These are phyloP conservation scores for Cylindrodendrum hubeiense DNA, from an alignment of 2,329 filamentous ascomycete genomes.

Conservation along the genomic window DNA sequence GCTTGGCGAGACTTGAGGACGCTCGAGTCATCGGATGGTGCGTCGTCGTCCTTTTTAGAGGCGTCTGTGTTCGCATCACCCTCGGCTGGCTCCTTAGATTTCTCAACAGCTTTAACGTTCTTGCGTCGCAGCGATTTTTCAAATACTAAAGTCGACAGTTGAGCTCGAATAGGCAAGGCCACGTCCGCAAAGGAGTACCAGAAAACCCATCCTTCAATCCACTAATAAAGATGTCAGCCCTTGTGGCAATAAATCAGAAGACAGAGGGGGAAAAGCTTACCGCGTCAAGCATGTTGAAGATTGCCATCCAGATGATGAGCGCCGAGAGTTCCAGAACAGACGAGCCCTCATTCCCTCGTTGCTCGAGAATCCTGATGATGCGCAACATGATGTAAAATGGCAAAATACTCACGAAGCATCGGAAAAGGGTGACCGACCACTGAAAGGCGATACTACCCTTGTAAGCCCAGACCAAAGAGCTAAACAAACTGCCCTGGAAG, in stretches of 20 bases:
- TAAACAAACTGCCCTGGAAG: slow-evolving; percentile 68
- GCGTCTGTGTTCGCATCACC: slow-evolving; percentile 53
- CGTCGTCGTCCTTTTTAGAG: slow-evolving; percentile 61
- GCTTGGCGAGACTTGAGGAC: slow-evolving; percentile 69
- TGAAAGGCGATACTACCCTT: slow-evolving; percentile 68
- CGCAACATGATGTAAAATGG: slow-evolving; percentile 78
- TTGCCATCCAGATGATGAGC: slow-evolving; percentile 75
- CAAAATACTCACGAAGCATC: slow-evolving; percentile 72
- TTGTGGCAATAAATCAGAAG: neutral
- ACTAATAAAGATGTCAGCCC: slow-evolving; percentile 48
- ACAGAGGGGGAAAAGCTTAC: slow-evolving; percentile 42
- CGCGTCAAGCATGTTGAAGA: slow-evolving; percentile 67
- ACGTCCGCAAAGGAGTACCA: slow-evolving; percentile 76
- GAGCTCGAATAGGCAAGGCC: slow-evolving; percentile 74
- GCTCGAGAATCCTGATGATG: slow-evolving; percentile 75
- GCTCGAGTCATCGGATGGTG: slow-evolving; percentile 51
- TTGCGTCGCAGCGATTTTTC: slow-evolving; percentile 83
- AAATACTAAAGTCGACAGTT: slow-evolving; percentile 80
- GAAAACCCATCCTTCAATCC: slow-evolving; percentile 74
- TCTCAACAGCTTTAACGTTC: slow-evolving; percentile 76
- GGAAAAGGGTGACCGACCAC: slow-evolving; percentile 66
- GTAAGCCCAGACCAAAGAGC: slow-evolving; percentile 70
- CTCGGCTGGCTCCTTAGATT: slow-evolving; percentile 53
- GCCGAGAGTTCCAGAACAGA: slow-evolving; percentile 70
- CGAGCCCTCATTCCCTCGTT: slow-evolving; percentile 57